These are phyloP conservation scores for Trichomonas vaginalis DNA, from an alignment of 208 protist species.

Conservation along the genomic window DNA sequence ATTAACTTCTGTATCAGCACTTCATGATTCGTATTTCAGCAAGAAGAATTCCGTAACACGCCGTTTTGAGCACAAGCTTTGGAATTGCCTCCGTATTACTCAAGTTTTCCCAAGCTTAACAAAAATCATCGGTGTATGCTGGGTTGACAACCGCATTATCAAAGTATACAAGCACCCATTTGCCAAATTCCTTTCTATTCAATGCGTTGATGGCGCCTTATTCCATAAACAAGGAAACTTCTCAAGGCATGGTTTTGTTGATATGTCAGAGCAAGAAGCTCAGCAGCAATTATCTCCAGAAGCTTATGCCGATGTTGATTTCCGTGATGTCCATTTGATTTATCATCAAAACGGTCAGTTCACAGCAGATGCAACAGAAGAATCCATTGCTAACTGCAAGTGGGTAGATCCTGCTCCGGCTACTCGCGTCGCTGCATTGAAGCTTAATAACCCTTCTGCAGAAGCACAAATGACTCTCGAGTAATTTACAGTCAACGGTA, in stretches of 20 bases:
- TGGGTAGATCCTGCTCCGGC: not conserved
- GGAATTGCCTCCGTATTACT: not conserved
- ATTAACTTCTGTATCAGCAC: not conserved
- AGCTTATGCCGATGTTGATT: not conserved
- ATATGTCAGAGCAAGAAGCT: not conserved
- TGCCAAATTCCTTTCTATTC: not conserved
- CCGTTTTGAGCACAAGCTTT: not conserved
- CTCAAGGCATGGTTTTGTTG: not conserved
- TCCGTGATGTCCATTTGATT: not conserved
- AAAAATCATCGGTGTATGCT: not conserved
- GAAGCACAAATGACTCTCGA: not conserved
- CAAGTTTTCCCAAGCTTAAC: not conserved
- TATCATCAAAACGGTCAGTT: not conserved
- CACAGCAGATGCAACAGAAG: not conserved
- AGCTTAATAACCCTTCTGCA: not conserved
- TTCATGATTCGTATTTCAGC: not conserved
- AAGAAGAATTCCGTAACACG: not conserved
- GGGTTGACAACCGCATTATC: not conserved
- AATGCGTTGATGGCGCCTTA: not conserved
- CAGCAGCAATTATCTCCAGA: not conserved
- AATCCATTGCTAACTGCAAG: not conserved
- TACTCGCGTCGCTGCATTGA: not conserved
- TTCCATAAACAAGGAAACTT: conserved; percentile 19
- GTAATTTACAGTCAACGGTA: too few relatives aligned
- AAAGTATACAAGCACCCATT: conserved; percentile 14